Conservation (phyloP, 805 yeast genomes). For the Blastobotrys americana region DNA sequence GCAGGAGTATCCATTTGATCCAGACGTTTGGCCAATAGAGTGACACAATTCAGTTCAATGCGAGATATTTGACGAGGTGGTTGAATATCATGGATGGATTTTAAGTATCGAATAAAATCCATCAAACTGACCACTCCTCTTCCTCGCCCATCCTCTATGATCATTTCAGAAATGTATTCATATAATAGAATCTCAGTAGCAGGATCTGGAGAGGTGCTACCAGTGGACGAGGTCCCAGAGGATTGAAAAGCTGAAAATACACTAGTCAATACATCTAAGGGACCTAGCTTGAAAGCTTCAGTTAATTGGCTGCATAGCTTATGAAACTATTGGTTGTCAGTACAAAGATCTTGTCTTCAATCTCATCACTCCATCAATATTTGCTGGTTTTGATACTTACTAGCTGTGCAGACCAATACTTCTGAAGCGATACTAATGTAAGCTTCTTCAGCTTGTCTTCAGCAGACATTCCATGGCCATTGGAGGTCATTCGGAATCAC, state of each 20-base stretch:
- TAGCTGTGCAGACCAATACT: constrained; percentile 15
- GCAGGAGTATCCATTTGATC: neutral
- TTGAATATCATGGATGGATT: neutral
- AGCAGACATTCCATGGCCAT: constrained; percentile 2
- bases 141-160: neutral
- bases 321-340: constrained; percentile 20
- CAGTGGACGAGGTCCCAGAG: too few species aligned
- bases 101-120: neutral
- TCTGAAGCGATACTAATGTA: constrained; percentile 12
- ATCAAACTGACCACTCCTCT: neutral
- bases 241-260: neutral
- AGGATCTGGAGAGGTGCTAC: neutral
- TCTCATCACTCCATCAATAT: too few species aligned
- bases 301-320: constrained; percentile 27
- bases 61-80: neutral
- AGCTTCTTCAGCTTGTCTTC: constrained; percentile 18
- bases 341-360: too few species aligned
- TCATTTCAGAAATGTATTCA: neutral
- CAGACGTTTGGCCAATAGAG: neutral
- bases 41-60: neutral
- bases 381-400: too few species aligned
- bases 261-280: neutral
- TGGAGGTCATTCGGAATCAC: neutral
- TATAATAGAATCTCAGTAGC: neutral
- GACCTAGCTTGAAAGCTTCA: constrained; percentile 13